Evolutionary conservation across 148 eudicot genomes (phyloP), one percentile per base, ranked within the genome.

Genomic region (Persicaria maculosa): DNA sequence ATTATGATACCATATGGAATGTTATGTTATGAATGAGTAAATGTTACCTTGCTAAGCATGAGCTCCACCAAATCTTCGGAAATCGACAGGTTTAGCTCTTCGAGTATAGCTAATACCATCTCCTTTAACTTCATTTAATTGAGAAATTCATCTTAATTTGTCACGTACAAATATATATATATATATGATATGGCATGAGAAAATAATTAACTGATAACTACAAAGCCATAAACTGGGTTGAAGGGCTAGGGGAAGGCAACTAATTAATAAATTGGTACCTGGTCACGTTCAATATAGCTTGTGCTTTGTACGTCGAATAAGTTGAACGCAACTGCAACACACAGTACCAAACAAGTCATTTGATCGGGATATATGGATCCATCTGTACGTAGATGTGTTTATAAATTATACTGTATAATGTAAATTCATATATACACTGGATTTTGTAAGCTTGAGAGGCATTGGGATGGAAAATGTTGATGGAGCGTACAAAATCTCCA

Each of bases 381-480:
- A n/a, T n/a, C n/a, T n/a, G n/a, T n/a, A n/a, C n/a, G n/a, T n/a
- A n/a, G n/a, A n/a, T n/a, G n/a, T n/a, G n/a, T n/a, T n/a, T n/a
- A n/a, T n/a, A n/a, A n/a, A n/a, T n/a, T n/a, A n/a, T n/a, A n/a
- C n/a, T n/a, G n/a, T n/a, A n/a, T n/a, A n/a, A n/a, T n/a, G n/a
- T n/a, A n/a, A n/a, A n/a, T n/a, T n/a, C n/a, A n/a, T n/a, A n/a
- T n/a, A n/a, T 84, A 90, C 97, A 90, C 54, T 84, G 78, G 53
- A 88, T 79, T 83, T 93, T 93, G 68, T 85, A 90, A 68, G 77
- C 85, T 74, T 78, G 78, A 71, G 96, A 89, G 71, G 96, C 81
- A 47, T 79, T 79, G 16, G 96, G 97, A 58, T 90, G 97, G 74
- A 93, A 90, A 69, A 90, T 77, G 82, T 84, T 87, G 72, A 93